Conservation (phyloP, 1,284 basidiomycete genomes). For the Ceraceosorus guamensis region DNA sequence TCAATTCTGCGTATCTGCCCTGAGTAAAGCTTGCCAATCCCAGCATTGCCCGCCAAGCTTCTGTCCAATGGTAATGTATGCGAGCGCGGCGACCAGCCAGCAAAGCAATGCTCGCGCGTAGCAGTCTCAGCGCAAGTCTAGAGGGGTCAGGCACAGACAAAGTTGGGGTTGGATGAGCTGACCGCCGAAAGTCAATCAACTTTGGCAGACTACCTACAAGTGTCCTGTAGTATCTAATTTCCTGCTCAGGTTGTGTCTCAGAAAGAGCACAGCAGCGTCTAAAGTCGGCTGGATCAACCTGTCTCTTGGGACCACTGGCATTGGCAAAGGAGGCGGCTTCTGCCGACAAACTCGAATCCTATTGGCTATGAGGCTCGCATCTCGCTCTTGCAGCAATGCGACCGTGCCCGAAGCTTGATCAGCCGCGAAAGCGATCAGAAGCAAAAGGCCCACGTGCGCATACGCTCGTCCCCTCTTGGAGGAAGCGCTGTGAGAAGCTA, state of each 20-base stretch:
- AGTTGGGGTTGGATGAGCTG: not conserved
- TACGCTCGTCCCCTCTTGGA: too few relatives aligned
- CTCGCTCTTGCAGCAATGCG: slow-evolving; percentile 15
- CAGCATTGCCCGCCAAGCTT: slow-evolving; percentile 32
- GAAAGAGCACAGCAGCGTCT: slow-evolving; percentile 25
- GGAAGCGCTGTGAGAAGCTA: slow-evolving; percentile 28
- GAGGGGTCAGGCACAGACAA: not conserved
- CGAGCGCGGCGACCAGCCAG: not conserved
- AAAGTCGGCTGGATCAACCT: slow-evolving; percentile 25
- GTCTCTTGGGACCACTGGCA: slow-evolving; percentile 19
- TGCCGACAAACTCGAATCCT: slow-evolving; percentile 31
- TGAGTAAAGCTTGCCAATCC: slow-evolving; percentile 23
- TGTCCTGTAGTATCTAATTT: slow-evolving; percentile 23
- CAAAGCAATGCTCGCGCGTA: not conserved
- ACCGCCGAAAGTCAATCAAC: not conserved
- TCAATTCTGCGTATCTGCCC: slow-evolving; percentile 21
- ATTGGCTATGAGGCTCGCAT: slow-evolving; percentile 8
- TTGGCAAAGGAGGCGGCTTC: slow-evolving; percentile 22
- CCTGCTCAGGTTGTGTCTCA: slow-evolving; percentile 38
- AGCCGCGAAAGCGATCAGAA: slow-evolving; percentile 26
- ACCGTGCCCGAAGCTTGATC: slow-evolving; percentile 21
- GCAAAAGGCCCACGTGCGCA: slow-evolving; percentile 15
- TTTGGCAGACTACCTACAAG: slow-evolving; percentile 1
- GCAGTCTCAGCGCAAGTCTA: not conserved
- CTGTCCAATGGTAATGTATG: slow-evolving; percentile 37